Conservation (phyloP, 805 yeast species). For the Kluyveromyces nonfermentans region DNA sequence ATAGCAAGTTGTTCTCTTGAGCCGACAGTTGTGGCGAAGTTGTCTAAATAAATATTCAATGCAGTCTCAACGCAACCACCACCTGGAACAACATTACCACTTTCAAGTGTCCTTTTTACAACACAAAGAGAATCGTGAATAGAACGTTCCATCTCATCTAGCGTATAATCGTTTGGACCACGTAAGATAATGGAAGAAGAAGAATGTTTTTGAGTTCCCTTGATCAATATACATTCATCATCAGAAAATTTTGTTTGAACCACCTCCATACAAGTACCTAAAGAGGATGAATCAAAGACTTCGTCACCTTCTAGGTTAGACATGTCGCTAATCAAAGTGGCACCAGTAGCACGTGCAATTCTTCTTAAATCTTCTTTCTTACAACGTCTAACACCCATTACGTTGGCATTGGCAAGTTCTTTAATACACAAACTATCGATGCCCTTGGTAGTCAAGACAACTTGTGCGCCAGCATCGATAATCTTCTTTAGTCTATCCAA, state of each 20-base stretch:
- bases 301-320: conserved; percentile 95
- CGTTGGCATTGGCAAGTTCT: conserved; percentile 83
- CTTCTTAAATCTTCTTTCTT: conserved; percentile 93
- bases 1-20: conserved; percentile 96
- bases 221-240: conserved; percentile 90
- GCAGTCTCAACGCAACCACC: conserved; percentile 99
- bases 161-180: conserved; percentile 90
- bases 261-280: conserved; percentile 88
- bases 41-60: conserved; percentile 85
- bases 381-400: conserved; percentile 95
- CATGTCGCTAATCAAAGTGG: conserved; percentile 75
- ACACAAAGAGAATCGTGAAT: conserved; percentile 90
- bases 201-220: conserved; percentile 85
- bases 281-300: conserved; percentile 70
- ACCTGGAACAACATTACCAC: conserved; percentile 93
- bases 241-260: conserved; percentile 85
- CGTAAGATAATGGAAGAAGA: conserved; percentile 86
- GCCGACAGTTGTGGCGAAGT: conserved; percentile 95
- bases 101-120: conserved; percentile 90
- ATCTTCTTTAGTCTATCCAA: conserved; percentile 76
- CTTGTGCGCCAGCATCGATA: conserved; percentile 84
- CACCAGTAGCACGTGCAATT: conserved; percentile 97
- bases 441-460: conserved; percentile 86
- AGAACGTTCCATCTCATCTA: conserved; percentile 98
- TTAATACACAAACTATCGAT: conserved; percentile 88